Base-by-base conservation (phyloP, 2,329 filamentous ascomycete genomes). In the Monilinia aucupariae region DNA sequence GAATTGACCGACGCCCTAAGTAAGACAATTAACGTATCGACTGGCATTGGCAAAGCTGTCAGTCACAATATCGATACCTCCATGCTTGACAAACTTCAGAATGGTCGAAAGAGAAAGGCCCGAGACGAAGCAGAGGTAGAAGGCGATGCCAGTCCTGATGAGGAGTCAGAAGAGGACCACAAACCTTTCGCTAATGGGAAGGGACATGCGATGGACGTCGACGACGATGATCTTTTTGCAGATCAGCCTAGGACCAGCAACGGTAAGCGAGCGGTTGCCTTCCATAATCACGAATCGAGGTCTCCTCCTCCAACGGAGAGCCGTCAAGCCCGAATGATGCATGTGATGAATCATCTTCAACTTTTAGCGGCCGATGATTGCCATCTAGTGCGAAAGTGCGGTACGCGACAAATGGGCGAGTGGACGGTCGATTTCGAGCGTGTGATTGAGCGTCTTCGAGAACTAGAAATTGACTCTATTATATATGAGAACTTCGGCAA, bases 401-500 rank as follows among this genome's bases (percentile, higher is more conserved):
- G 88, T 30, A 80, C 77, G 49, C 77, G 80, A 43, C 85, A 84
- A 39, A 81, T 83, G 30, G 86, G 88, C 39, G 86, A 90, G 71
- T 99, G 92, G 90, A 88, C 86, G 0, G 85, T 97, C 6, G 87
- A 96, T 71, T 96, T 94, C 72, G 81, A 84, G n/a, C 80, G 83
- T 10, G 80, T 97, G 4, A 81, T 91, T 59, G 81, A 85, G 50
- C 81, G 82, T 58, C 78, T 97, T 41, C 86, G 89, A 51, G 87
- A 92, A 70, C 78, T 83, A 7, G 91, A 97, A 74, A 79, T 97
- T 37, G 91, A 97, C 74, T 85, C 87, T 17, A 87, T 92, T 49
- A 88, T 97, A 62, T 84, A 89, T 66, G 85, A 91, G 59, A 85
- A 85, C 2, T 92, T 91, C 69, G 92, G 91, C 9, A 83, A 84